Percentiles rank a stretch among this genome's conserved stretches.
phyloP scores from a whole-genome alignment of 2,329 filamentous ascomycete species.

The Pseudocercospora cruenta region DNA sequence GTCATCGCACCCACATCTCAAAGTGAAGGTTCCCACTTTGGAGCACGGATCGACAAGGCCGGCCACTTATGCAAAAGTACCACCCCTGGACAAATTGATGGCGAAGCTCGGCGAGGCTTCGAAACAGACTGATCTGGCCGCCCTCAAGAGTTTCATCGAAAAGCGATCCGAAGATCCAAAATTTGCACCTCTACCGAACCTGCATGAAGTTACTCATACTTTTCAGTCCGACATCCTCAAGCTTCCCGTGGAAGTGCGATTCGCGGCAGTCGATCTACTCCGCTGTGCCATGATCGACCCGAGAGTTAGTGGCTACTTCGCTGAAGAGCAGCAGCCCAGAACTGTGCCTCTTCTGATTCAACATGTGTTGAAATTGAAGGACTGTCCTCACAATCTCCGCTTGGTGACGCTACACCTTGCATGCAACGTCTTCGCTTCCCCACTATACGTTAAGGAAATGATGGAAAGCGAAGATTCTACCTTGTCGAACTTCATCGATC shows the following conservation, averaged over 20 bases:
- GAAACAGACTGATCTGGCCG: constrained; percentile 63
- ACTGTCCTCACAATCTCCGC: constrained; percentile 78
- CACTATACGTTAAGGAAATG: constrained; percentile 63
- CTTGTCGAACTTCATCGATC: constrained; percentile 62
- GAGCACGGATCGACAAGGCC: constrained; percentile 65
- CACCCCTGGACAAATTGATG: constrained; percentile 79
- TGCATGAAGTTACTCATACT: constrained; percentile 62
- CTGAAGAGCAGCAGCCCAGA: constrained; percentile 68
- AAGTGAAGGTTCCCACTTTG: constrained; percentile 71
- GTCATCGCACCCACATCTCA: constrained; percentile 72
- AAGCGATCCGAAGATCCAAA: constrained; percentile 62
- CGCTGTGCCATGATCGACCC: constrained; percentile 76
- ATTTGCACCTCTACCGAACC: constrained; percentile 71
- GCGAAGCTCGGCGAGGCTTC: constrained; percentile 72
- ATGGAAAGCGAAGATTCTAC: constrained; percentile 30
- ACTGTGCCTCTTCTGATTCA: constrained; percentile 67
- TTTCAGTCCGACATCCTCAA: constrained; percentile 35
- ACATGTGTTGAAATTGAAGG: constrained; percentile 57
- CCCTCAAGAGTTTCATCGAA: constrained; percentile 73
- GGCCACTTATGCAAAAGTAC: constrained; percentile 76
- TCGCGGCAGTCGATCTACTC: constrained; percentile 83
- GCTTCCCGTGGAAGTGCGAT: constrained; percentile 68
- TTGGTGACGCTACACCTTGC: constrained; percentile 81
- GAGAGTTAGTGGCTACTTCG: constrained; percentile 79
- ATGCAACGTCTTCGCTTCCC: constrained; percentile 81